These are phyloP conservation scores for Thalia dealbata DNA, from an alignment of 176 grass and related monocot species.

Conservation along the genomic window DNA sequence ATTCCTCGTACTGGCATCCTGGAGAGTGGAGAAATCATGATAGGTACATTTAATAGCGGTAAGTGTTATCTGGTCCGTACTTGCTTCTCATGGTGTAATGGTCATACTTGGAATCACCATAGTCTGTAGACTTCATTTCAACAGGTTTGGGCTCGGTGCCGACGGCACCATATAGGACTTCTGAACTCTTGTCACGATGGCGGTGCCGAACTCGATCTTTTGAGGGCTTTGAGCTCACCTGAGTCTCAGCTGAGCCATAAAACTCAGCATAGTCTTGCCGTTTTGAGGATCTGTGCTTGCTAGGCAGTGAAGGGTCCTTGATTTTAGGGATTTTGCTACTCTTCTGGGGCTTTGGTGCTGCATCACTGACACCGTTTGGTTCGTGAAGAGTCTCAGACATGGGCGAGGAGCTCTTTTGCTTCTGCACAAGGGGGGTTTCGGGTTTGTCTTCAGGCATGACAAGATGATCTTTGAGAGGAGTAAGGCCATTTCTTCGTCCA, in stretches of 20 bases:
- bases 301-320: constrained; percentile 68
- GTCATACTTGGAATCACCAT: constrained; percentile 54
- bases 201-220: constrained; percentile 77
- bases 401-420: constrained; percentile 46
- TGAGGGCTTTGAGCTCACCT: constrained; percentile 36
- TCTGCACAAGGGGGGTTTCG: constrained; percentile 34
- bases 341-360: constrained; percentile 50
- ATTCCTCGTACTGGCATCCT: neutral
- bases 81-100: constrained; percentile 73
- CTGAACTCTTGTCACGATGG: constrained; percentile 67
- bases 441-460: constrained; percentile 58
- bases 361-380: constrained; percentile 27
- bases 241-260: constrained; percentile 46
- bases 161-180: constrained; percentile 26
- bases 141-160: constrained; percentile 37
- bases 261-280: constrained; percentile 63
- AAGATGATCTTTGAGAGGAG: constrained; percentile 58
- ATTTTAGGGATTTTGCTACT: constrained; percentile 51
- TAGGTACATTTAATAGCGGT: constrained; percentile 42
- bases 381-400: constrained; percentile 46
- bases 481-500: constrained; percentile 40
- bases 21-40: neutral
- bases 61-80: constrained; percentile 48
- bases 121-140: constrained; percentile 34
- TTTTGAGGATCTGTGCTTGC: constrained; percentile 86